Conservation (phyloP, 2,329 filamentous ascomycete species). For the Sclerotinia glacialis region DNA sequence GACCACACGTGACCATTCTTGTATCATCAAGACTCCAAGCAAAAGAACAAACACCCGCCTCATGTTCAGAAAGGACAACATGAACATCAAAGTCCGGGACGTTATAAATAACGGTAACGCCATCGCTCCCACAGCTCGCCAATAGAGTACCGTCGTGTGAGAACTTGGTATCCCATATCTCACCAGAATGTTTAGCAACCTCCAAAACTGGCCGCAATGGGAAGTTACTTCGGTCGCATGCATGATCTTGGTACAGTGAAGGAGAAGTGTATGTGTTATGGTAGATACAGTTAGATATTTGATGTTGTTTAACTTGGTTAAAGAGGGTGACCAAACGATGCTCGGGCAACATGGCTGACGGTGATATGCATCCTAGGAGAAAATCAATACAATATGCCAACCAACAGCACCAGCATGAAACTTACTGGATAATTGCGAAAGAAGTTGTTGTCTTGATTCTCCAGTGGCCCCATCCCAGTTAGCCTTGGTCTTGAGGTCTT, state of each 20-base stretch:
- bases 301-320: slow-evolving; percentile 77
- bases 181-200: slow-evolving; percentile 69
- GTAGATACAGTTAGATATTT: slow-evolving; percentile 81
- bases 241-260: slow-evolving; percentile 85
- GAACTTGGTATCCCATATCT: slow-evolving; percentile 90
- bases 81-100: slow-evolving; percentile 65
- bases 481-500: slow-evolving; percentile 73
- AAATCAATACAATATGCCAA: slow-evolving; percentile 29
- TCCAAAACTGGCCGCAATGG: slow-evolving; percentile 70
- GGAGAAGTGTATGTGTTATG: slow-evolving; percentile 78
- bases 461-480: slow-evolving; percentile 82
- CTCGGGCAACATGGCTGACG: slow-evolving; percentile 94
- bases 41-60: slow-evolving; percentile 70
- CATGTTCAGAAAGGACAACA: slow-evolving; percentile 62
- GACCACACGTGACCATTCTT: slow-evolving; percentile 79
- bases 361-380: slow-evolving; percentile 75
- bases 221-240: slow-evolving; percentile 76
- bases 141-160: slow-evolving; percentile 82
- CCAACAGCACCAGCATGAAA: slow-evolving; percentile 23
- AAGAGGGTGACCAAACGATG: slow-evolving; percentile 80
- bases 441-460: slow-evolving; percentile 67
- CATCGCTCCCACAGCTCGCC: slow-evolving; percentile 77
- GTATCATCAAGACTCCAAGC: slow-evolving; percentile 91
- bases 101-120: slow-evolving; percentile 77
- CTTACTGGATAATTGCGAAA: slow-evolving; percentile 82